These are phyloP conservation scores for Entophlyctis luteolus DNA, from an alignment of 192 early-diverging fungal species.

Conservation along the genomic window DNA sequence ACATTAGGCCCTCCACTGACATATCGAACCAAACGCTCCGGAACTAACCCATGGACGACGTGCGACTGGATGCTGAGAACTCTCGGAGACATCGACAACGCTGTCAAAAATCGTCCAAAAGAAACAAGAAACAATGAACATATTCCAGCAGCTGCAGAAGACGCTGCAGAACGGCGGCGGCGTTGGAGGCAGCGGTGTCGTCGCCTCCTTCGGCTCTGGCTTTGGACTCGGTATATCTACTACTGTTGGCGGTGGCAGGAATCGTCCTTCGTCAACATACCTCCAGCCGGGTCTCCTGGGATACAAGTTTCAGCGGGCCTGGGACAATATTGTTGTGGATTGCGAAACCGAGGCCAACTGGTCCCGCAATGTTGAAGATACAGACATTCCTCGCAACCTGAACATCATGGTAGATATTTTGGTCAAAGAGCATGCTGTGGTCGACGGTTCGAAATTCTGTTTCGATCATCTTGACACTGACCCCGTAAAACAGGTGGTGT, in stretches of 20 bases:
- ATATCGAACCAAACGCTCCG: no score
- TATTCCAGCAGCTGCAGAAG: background rate
- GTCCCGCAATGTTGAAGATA: constrained; percentile 57
- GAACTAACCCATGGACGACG: constrained; percentile 62
- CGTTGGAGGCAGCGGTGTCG: background rate
- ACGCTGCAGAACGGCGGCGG: background rate
- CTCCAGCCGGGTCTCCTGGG: background rate
- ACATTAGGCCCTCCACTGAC: background rate
- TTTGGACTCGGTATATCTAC: no score
- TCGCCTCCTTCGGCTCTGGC: background rate
- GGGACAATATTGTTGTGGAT: constrained; percentile 30
- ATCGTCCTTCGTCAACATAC: background rate
- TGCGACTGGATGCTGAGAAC: constrained; percentile 57
- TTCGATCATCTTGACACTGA: background rate
- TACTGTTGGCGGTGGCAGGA: no score
- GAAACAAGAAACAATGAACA: background rate
- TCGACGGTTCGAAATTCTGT: constrained; percentile 52
- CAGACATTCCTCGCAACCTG: constrained; percentile 71
- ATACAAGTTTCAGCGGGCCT: constrained; percentile 24
- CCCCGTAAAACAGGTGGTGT: constrained; percentile 15
- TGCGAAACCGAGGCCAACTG: constrained; percentile 31
- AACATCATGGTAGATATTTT: constrained; percentile 82
- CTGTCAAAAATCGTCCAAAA: no score
- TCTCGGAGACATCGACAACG: no score
- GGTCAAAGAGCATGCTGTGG: constrained; percentile 77